phyloP scores from a whole-genome alignment of 176 grass and related monocot genomes.

The Paspalum vaginatum region DNA sequence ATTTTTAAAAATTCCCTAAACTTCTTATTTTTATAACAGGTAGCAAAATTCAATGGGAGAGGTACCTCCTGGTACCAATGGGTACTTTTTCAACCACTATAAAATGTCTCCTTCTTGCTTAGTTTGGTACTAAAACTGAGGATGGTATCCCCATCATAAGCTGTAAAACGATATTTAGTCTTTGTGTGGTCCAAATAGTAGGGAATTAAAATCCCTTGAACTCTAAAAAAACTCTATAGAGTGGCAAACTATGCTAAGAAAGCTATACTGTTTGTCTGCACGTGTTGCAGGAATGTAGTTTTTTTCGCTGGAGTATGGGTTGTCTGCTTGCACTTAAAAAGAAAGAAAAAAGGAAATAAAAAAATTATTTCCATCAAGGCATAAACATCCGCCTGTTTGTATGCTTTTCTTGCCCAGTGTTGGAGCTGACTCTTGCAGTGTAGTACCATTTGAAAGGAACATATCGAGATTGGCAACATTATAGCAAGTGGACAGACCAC shows the following conservation, averaged over 20 bases:
- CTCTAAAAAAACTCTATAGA: too few relatives aligned
- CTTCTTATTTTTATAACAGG: too few relatives aligned
- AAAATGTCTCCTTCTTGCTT: too few relatives aligned
- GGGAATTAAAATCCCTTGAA: too few relatives aligned
- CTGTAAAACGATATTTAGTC: too few relatives aligned
- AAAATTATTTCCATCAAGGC: background rate
- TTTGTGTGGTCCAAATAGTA: too few relatives aligned
- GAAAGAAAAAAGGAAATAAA: background rate
- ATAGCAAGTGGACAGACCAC: constrained; percentile 15
- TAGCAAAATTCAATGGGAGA: too few relatives aligned
- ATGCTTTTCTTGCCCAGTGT: background rate
- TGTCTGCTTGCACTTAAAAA: background rate
- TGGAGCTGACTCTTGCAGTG: constrained; percentile 9
- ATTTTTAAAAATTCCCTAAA: too few relatives aligned
- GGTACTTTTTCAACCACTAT: too few relatives aligned
- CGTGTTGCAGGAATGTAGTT: background rate
- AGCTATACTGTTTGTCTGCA: background rate
- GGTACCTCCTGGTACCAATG: too few relatives aligned
- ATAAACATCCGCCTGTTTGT: background rate
- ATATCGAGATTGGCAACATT: background rate
- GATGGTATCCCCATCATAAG: too few relatives aligned
- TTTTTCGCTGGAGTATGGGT: background rate
- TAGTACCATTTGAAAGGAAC: constrained; percentile 12
- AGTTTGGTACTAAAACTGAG: too few relatives aligned
- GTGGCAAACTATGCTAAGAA: background rate